phyloP scores from a whole-genome alignment of 306 rosid genomes.

The Castanea crenata region DNA sequence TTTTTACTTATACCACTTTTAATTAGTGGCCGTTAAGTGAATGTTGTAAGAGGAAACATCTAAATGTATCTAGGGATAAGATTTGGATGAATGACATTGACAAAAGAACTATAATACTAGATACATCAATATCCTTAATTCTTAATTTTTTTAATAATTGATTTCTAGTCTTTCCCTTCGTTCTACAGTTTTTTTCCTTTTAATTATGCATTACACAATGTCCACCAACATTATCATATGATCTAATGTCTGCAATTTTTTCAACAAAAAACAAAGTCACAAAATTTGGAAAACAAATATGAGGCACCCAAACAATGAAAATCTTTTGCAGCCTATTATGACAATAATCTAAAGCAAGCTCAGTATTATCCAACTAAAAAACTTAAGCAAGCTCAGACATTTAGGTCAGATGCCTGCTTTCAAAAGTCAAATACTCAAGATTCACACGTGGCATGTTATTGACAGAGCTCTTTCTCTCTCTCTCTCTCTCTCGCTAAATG shows the following conservation, averaged over 20 bases:
- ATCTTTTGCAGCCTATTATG: not conserved
- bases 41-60: no score
- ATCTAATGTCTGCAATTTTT: not conserved
- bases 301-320: not conserved
- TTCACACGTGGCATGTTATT: constrained; percentile 46
- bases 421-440: constrained; percentile 40
- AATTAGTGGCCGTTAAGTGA: no score
- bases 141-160: not conserved
- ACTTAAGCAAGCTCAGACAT: not conserved
- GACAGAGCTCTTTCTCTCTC: constrained; percentile 16
- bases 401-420: constrained; percentile 6
- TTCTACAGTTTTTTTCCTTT: no score
- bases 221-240: not conserved
- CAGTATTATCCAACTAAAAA: not conserved
- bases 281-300: not conserved
- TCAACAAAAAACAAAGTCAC: not conserved
- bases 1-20: no score
- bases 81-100: not conserved
- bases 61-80: no score
- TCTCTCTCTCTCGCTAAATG: not conserved
- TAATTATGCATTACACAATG: not conserved
- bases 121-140: not conserved
- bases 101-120: not conserved
- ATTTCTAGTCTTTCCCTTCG: not conserved
- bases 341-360: not conserved